Evolutionary conservation across 306 rosid genomes (phyloP), one percentile per base, ranked within the genome.

Genomic region (Gastrolobium villosum): DNA sequence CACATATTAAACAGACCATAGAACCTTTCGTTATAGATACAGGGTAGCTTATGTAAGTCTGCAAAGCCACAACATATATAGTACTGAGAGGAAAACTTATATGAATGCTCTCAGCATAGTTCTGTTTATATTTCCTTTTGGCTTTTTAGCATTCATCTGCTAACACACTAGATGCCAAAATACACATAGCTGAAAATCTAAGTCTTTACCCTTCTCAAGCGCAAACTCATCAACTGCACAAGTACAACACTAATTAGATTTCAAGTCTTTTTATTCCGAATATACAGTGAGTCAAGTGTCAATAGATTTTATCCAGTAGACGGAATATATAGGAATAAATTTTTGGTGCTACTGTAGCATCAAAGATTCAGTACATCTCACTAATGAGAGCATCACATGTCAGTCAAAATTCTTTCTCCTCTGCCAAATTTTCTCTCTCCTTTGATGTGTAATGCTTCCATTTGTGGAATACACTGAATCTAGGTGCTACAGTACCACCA

Each of bases 141-240:
- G 61, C 65, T 59, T 37, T 28, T 39, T 28, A 57, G 39, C 76
- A 81, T 67, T 61, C 52, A 79, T 79, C 77, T 81, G 57, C 59
- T 50, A 32, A n/a, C 30, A 49, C 7, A 48, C 35, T 40, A 37
- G 5, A 71, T 61, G 67, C 34, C 62, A 76, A 20, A 59, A 7
- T 65, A 62, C 82, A 76, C 20, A 62, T 54, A 55, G 44, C 56
- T 70, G 73, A 76, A 56, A 73, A 65, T 65, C 69, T n/a, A 37
- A 30, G 57, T 49, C 76, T 66, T 59, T 48, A 2, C 6, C 46
- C 65, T 79, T 79, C 75, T 68, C 52, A 28, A 54, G 15, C 65
- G 3, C 68, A n/a, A 63, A 15, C 50, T 48, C 70, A 40, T 80
- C 79, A 84, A 41, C 88, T 84, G 85, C 83, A 70, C 43, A 37